Base-by-base conservation (phyloP, 1,284 basidiomycete genomes). In the Cryptococcus jaspeensis region DNA sequence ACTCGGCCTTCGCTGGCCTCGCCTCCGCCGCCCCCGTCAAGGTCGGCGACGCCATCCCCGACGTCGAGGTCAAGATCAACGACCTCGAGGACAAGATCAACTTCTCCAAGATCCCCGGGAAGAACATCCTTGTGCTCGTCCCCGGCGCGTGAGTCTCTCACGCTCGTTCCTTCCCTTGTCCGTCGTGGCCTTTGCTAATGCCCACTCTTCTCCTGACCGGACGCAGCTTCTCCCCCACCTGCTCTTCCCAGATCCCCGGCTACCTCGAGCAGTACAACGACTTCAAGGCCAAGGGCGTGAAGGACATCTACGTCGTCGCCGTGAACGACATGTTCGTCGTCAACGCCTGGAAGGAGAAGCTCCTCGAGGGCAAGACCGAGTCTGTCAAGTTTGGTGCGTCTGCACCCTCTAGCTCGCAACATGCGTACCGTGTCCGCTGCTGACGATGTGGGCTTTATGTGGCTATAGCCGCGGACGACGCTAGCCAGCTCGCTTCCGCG, bases 211-310 rank as follows among this genome's bases (percentile, higher is more conserved):
- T 23, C 42, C 37, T n/a, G n/a, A n/a, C n/a, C n/a, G n/a, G 9
- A 16, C 25, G 12, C 61, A 74, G 72, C 83, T 88, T 87, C 77
- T 85, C 83, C 13, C 81, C 81, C 13, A 79, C 81, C 16, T 82
- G 55, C 79, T 78, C 56, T 64, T 80, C 56, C 77, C 83, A 89
- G 68, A 79, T 87, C 12, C 87, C 87, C 0, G 82, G 80, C 16
- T 90, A 86, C 77, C 83, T 89, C 65, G 76, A 82, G 45, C 73
- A 77, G 23, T 85, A 81, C 69, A 79, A 84, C 5, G 74, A 84
- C 60, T 88, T 88, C 81, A 83, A 83, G 73, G 81, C 76, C 20
- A 87, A 85, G 74, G 87, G 87, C n/a, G 78, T 90, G 62, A 80
- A 82, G 41, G 82, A 83, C 59, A 82, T 90, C 63, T 88, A 84